Base-by-base conservation (phyloP, 352 stramenopile species). In the Globisporangium spiculum region DNA sequence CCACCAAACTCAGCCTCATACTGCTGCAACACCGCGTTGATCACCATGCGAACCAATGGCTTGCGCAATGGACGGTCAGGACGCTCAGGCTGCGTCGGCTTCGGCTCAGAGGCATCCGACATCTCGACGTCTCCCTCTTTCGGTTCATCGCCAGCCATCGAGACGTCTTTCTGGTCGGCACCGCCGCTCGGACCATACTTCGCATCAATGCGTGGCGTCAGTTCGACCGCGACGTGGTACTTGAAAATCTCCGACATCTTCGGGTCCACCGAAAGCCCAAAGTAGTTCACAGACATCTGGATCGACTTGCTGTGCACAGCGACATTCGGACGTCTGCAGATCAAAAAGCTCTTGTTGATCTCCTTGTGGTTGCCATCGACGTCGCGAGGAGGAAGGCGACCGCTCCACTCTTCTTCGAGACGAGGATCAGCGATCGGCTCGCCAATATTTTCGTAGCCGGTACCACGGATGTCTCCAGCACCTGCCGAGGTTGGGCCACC, bases 331-430 rank as follows among this genome's bases (percentile, higher is more conserved):
- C 44, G 44, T 24, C 44, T 52, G 44, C 18, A 52, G 44, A 52
- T 52, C 44, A 52, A 52, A n/a, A 52, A 52, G 44, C 44, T 52
- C 44, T 52, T 52, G 18, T 52, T 52, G 44, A 52, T 52, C 44
- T 52, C 44, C 44, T 52, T 52, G 44, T 52, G 44, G 44, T 52
- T 52, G 44, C 44, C 44, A 24, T 52, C 44, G 44, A 52, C 44
- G 44, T 52, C 44, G 44, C 44, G 44, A 52, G 44, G 44, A 52
- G 44, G 44, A 22, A 52, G 44, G 18, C 44, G 44, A 12, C 44
- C 44, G 44, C 44, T 52, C 44, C 44, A 52, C 18, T 52, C 44
- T 52, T 52, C 44, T 52, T 52, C 44, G 18, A 52, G 44, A 52
- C 44, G 44, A 22, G 44, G 44, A 52, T 52, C 44, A 10, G 44